phyloP scores from a whole-genome alignment of 2,329 filamentous ascomycete genomes.

The Trichoderma sp. region DNA sequence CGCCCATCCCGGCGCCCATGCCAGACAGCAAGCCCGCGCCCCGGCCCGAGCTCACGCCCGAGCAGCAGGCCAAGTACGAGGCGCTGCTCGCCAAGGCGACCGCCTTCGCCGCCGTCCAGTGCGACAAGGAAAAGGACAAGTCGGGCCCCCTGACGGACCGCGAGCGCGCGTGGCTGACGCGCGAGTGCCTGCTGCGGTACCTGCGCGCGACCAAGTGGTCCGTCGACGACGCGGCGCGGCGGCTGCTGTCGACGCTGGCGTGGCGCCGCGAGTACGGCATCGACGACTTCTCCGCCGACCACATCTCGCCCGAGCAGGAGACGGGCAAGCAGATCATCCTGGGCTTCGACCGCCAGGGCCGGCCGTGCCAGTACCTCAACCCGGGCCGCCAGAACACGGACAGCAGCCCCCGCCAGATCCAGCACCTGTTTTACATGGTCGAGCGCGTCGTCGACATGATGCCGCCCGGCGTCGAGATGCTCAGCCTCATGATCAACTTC shows the following conservation, averaged over 20 bases:
- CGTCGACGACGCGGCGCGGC: constrained; percentile 71
- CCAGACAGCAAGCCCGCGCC: constrained; percentile 60
- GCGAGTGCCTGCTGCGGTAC: constrained; percentile 90
- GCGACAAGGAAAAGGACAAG: constrained; percentile 61
- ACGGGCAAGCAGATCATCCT: constrained; percentile 92
- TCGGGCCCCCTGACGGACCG: constrained; percentile 70
- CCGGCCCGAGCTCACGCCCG: constrained; percentile 65
- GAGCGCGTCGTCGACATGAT: constrained; percentile 87
- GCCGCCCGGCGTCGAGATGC: constrained; percentile 81
- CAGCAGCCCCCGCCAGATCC: constrained; percentile 78
- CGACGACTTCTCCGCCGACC: constrained; percentile 75
- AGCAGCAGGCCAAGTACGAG: constrained; percentile 82
- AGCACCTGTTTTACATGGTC: constrained; percentile 95
- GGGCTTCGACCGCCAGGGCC: constrained; percentile 80
- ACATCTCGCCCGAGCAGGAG: constrained; percentile 91
- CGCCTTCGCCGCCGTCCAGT: constrained; percentile 66
- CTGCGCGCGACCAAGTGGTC: constrained; percentile 93
- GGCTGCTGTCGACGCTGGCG: constrained; percentile 76
- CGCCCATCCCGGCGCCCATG: constrained; percentile 46
- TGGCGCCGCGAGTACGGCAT: constrained; percentile 93
- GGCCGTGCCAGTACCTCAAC: constrained; percentile 90
- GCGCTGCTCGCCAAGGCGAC: constrained; percentile 70
- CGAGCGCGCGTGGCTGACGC: constrained; percentile 88
- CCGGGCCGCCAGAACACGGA: constrained; percentile 93
- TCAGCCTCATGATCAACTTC: constrained; percentile 90